phyloP scores from a whole-genome alignment of 2,329 filamentous ascomycete genomes.

The Colletotrichum spinosum region DNA sequence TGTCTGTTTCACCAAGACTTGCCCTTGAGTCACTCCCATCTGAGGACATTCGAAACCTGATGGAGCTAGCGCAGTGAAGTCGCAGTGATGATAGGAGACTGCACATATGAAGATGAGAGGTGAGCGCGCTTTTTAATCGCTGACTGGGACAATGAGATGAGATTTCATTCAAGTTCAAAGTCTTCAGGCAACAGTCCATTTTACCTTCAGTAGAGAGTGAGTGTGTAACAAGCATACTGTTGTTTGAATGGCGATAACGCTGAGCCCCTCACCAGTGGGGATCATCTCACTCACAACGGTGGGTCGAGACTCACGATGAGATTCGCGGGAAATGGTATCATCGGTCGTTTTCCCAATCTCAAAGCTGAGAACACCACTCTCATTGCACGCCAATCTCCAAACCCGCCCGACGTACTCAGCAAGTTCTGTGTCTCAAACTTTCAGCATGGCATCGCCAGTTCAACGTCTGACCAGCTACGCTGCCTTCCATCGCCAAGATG shows the following conservation, averaged over 20 bases:
- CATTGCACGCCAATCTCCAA: not conserved
- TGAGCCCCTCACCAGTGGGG: not conserved
- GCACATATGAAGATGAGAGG: too few species aligned
- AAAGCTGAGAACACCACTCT: not conserved
- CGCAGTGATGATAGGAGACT: too few species aligned
- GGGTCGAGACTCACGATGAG: slow-evolving; percentile 18
- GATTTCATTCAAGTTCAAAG: too few species aligned
- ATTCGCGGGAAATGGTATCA: slow-evolving; percentile 34
- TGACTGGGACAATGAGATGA: too few species aligned
- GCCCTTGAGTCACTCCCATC: too few species aligned
- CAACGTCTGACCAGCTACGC: slow-evolving; percentile 14
- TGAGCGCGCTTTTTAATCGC: too few species aligned
- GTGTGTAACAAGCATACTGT: too few species aligned
- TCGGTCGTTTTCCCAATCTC: slow-evolving; percentile 1
- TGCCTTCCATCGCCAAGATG: slow-evolving; percentile 5
- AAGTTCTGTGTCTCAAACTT: not conserved
- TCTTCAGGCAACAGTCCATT: too few species aligned
- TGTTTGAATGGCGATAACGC: not conserved
- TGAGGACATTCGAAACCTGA: too few species aligned
- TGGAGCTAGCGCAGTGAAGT: too few species aligned
- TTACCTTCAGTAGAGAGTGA: too few species aligned
- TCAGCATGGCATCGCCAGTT: not conserved
- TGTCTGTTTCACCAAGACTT: too few species aligned
- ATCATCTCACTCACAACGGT: not conserved
- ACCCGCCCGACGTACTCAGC: not conserved